Evolutionary conservation across 2,329 filamentous ascomycete genomes (phyloP), one percentile per base, ranked within the genome.

Genomic region (Zasmidium angulare): DNA sequence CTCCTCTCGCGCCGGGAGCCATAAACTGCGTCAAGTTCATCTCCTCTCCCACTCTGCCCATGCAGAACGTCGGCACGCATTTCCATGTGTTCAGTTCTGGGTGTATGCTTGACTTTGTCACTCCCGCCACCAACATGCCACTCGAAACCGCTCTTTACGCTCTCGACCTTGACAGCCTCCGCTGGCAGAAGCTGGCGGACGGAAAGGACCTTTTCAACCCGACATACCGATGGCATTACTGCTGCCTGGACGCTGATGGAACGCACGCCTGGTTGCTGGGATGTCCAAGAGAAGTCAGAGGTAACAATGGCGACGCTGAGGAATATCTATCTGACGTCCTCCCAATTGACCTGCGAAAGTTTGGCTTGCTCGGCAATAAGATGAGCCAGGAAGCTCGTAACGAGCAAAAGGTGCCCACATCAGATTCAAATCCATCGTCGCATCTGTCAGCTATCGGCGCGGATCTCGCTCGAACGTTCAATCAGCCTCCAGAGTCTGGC

Each of bases 161-260:
- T 2, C 79, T 99, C 23, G 95, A 99, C 68, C 81, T 99, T 11
- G 89, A 89, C 59, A 89, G 90, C 0, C 78, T 98, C 52, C 88
- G 93, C 50, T 99, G 95, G 95, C 92, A 96, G 75, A 96, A 93
- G 72, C 82, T 99, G 19, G 95, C 93, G 1, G 93, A 97, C 70
- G 95, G 95, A 2, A 89, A 91, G 52, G 95, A 99, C 72, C 88
- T 99, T 31, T 99, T 97, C 77, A 90, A 90, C 67, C 81, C 87
- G 0, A 91, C 89, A n/a, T 98, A 95, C 74, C 86, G 93, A 60
- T 99, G 95, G 95, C 93, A 98, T 74, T 99, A 99, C 73, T 98
- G 95, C 74, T 96, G 92, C 2, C 89, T 97, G 77, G 96, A 97
- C 72, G 88, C 95, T 61, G 91, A 96, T 68, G 93, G 93, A 4